Conservation (phyloP, 169 alveolate genomes). For the Plasmodium gaboni region DNA sequence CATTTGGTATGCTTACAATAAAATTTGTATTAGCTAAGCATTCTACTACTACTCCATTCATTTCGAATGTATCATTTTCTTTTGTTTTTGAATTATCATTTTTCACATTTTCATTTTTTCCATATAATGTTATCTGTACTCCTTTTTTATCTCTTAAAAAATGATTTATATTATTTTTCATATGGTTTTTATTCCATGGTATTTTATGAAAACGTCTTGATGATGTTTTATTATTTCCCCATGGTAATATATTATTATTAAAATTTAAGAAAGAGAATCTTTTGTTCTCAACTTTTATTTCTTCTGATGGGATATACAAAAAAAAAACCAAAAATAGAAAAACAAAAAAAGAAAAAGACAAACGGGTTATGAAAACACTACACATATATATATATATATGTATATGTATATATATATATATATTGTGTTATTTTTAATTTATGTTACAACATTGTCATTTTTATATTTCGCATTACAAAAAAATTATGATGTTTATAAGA, state of each 20-base stretch:
- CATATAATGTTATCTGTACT: no score
- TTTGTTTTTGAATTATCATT: conserved; percentile 12
- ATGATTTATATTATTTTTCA: not conserved
- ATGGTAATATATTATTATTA: not conserved
- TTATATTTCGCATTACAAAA: no score
- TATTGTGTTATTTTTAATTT: no score
- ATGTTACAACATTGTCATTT: no score
- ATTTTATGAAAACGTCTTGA: not conserved
- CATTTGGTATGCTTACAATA: conserved; percentile 68
- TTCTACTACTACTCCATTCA: conserved; percentile 69
- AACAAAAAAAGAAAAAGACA: no score
- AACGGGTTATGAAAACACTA: no score
- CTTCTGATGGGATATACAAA: conserved; percentile 15
- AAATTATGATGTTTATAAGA: no score
- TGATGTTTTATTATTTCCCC: not conserved
- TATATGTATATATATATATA: no score
- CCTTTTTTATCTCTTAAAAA: no score
- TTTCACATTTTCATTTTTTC: conserved; percentile 7
- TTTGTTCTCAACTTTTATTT: conserved; percentile 4
- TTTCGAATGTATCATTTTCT: conserved; percentile 55
- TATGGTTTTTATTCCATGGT: not conserved
- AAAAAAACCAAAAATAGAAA: not conserved
- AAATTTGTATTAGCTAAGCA: conserved; percentile 71
- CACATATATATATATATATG: no score
- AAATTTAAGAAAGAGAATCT: not conserved